phyloP scores from a whole-genome alignment of 2,329 filamentous ascomycete genomes.

The Pseudopithomyces chartarum region DNA sequence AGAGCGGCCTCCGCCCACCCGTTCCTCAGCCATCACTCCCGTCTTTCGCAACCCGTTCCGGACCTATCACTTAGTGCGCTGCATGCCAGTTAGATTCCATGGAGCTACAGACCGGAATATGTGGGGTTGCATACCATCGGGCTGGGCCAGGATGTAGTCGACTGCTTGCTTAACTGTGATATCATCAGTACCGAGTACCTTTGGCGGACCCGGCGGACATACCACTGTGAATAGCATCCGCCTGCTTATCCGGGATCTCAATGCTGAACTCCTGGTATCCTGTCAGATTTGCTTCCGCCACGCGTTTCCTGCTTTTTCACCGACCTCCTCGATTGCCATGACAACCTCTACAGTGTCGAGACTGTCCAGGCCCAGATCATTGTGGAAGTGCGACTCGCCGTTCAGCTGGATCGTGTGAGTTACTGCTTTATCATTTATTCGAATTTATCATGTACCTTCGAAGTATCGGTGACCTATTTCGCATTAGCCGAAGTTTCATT shows the following conservation, averaged over 20 bases:
- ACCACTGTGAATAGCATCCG: slow-evolving; percentile 92
- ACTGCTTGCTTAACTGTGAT: slow-evolving; percentile 86
- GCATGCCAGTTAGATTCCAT: slow-evolving; percentile 22
- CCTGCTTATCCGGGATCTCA: slow-evolving; percentile 97
- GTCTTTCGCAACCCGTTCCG: slow-evolving; percentile 21
- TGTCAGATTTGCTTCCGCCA: slow-evolving; percentile 18
- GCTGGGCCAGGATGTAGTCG: slow-evolving; percentile 90
- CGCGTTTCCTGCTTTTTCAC: slow-evolving; percentile 21
- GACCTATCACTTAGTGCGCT: slow-evolving; percentile 41
- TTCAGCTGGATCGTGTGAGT: slow-evolving; percentile 68
- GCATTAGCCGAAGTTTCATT: slow-evolving; percentile 31
- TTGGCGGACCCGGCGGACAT: slow-evolving; percentile 49
- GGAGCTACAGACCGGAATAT: slow-evolving; percentile 27
- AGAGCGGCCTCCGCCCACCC: slow-evolving; percentile 33
- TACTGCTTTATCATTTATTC: background rate
- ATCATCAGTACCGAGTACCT: slow-evolving; percentile 33
- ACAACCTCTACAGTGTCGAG: slow-evolving; percentile 99
- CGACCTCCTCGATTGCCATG: slow-evolving; percentile 98
- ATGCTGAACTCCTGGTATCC: slow-evolving; percentile 75
- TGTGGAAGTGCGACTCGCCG: slow-evolving; percentile 85
- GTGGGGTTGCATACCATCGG: slow-evolving; percentile 70
- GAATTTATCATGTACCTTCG: slow-evolving; percentile 55
- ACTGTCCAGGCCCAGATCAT: slow-evolving; percentile 95
- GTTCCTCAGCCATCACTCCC: slow-evolving; percentile 34
- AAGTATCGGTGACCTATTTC: slow-evolving; percentile 64